These are phyloP conservation scores for Gossypium lobatum DNA, from an alignment of 441 rosid species.

Conservation along the genomic window DNA sequence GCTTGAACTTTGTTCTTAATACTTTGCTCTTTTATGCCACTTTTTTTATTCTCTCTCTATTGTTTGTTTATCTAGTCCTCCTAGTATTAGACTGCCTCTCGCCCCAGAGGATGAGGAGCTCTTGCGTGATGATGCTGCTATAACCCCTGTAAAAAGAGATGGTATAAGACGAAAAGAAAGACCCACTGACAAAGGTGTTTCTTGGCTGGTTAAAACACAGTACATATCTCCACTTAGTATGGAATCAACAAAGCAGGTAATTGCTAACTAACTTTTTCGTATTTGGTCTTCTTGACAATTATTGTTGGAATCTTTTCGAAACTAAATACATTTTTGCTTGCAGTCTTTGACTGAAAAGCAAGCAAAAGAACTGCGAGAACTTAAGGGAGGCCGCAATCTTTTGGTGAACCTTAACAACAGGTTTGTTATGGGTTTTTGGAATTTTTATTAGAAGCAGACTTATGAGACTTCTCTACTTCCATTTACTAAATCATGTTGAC, in stretches of 20 bases:
- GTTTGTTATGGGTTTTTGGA: slow-evolving; percentile 42
- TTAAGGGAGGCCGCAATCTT: slow-evolving; percentile 63
- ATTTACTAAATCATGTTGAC: neutral
- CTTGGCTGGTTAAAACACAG: slow-evolving; percentile 98
- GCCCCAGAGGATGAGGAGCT: slow-evolving; percentile 92
- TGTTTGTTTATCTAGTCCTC: slow-evolving; percentile 51
- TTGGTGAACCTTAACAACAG: slow-evolving; percentile 74
- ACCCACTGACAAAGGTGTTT: slow-evolving; percentile 91
- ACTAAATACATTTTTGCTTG: slow-evolving; percentile 18
- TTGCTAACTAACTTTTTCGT: slow-evolving; percentile 2
- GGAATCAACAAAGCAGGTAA: slow-evolving; percentile 84
- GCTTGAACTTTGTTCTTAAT: slow-evolving; percentile 5
- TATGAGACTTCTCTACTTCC: slow-evolving; percentile 2
- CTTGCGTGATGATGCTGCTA: slow-evolving; percentile 74
- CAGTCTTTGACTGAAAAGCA: slow-evolving; percentile 94
- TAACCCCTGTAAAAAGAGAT: slow-evolving; percentile 75
- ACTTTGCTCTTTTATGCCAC: neutral
- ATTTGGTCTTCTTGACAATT: neutral
- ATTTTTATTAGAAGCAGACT: slow-evolving; percentile 6
- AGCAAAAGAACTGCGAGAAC: slow-evolving; percentile 87
- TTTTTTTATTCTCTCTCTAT: slow-evolving; percentile 15
- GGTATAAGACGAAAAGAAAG: slow-evolving; percentile 89
- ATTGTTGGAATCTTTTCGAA: neutral
- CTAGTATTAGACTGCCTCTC: slow-evolving; percentile 53
- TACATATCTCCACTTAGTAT: slow-evolving; percentile 85